These are phyloP conservation scores for Fomitiporia mediterranea DNA, from an alignment of 1,284 basidiomycete species.

Conservation along the genomic window DNA sequence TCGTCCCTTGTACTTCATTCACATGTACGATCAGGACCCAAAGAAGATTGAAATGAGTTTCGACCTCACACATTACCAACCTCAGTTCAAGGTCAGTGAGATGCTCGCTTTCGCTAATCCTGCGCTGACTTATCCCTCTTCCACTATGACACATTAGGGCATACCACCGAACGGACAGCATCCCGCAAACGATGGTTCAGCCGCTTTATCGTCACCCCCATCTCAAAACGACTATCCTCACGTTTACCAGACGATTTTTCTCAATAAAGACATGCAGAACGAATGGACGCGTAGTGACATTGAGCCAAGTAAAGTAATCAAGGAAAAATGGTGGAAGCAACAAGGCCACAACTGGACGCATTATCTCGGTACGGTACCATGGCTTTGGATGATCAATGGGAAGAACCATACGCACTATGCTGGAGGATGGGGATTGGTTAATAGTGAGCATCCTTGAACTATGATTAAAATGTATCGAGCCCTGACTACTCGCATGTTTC, in stretches of 20 bases:
- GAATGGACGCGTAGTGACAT: constrained; percentile 54
- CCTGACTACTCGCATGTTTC: not conserved
- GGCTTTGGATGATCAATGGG: constrained; percentile 58
- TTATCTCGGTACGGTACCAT: constrained; percentile 53
- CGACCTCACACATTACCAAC: constrained; percentile 54
- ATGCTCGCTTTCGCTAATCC: constrained; percentile 17
- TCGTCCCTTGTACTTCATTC: constrained; percentile 52
- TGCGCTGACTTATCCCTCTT: no score
- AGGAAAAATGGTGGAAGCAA: constrained; percentile 61
- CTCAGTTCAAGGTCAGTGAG: constrained; percentile 39
- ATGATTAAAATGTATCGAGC: not conserved
- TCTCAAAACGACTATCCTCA: constrained; percentile 38
- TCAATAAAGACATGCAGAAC: constrained; percentile 45
- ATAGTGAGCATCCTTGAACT: constrained; percentile 12
- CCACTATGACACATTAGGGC: no score
- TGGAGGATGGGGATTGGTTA: constrained; percentile 20
- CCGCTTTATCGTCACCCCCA: constrained; percentile 21
- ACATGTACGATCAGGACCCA: constrained; percentile 50
- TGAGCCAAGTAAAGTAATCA: constrained; percentile 42
- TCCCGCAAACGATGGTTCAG: constrained; percentile 17
- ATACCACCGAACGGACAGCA: constrained; percentile 13
- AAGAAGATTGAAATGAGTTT: constrained; percentile 62
- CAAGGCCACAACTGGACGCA: constrained; percentile 57
- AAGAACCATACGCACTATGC: constrained; percentile 32
- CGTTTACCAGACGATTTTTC: constrained; percentile 64